These are phyloP conservation scores for Apiotrichum veenhuisii DNA, from an alignment of 1,284 basidiomycete genomes.

Conservation along the genomic window DNA sequence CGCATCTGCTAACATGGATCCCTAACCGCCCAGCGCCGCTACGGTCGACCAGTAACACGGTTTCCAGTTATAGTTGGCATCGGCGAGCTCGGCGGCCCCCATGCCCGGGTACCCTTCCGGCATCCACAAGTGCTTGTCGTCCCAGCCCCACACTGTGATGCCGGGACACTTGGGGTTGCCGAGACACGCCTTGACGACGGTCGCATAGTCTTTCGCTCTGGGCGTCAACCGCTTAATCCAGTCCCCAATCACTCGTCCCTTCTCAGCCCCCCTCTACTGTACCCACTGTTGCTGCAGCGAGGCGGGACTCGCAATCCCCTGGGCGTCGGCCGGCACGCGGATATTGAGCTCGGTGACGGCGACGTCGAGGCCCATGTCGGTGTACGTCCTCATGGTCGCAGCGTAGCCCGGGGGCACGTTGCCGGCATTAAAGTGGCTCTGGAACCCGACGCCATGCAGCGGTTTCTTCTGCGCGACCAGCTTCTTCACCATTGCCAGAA, in stretches of 20 bases:
- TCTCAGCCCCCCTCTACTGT: too few species aligned
- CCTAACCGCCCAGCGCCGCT: too few species aligned
- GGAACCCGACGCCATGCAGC: constrained; percentile 35
- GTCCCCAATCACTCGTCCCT: neutral
- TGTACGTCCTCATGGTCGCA: constrained; percentile 32
- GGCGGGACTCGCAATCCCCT: neutral
- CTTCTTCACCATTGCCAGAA: constrained; percentile 21
- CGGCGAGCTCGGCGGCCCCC: constrained; percentile 34
- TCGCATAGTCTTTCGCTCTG: constrained; percentile 31
- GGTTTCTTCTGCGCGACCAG: constrained; percentile 26
- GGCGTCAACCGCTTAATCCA: too few species aligned
- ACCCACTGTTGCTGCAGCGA: neutral
- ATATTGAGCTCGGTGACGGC: constrained; percentile 42
- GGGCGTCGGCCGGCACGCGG: constrained; percentile 22
- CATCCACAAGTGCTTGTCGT: constrained; percentile 35
- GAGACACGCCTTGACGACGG: constrained; percentile 30
- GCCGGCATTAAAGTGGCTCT: constrained; percentile 37
- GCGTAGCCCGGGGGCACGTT: constrained; percentile 23
- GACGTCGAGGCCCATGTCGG: constrained; percentile 36
- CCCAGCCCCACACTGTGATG: constrained; percentile 33
- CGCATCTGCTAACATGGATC: too few species aligned
- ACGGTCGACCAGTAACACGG: too few species aligned
- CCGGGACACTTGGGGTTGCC: constrained; percentile 33
- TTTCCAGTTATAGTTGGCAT: constrained; percentile 18
- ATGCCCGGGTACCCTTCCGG: constrained; percentile 34